Percentiles rank a stretch among this genome's conserved stretches.
Conservation (phyloP, 139 green algal genomes). For the Cymbomonas tetramitiformis region DNA sequence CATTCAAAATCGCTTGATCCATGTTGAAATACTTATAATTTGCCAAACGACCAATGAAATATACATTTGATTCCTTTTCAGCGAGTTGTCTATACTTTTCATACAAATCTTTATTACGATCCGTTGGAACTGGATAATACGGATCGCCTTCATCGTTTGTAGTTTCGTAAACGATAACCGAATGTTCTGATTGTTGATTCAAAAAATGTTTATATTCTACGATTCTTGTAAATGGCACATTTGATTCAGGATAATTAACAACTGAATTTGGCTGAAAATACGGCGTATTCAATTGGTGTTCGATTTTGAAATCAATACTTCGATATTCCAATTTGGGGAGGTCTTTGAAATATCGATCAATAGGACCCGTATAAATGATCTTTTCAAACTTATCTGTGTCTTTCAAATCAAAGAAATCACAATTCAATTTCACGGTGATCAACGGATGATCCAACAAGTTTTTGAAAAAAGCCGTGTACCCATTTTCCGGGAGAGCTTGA, state of each 20-base stretch:
- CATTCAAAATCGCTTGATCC: conserved; percentile 23
- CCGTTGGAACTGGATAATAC: conserved; percentile 22
- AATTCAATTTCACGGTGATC: conserved; percentile 5
- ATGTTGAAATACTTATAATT: conserved; percentile 28
- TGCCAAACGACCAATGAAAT: conserved; percentile 14
- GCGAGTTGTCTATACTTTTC: conserved; percentile 18
- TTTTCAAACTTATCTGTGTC: background rate
- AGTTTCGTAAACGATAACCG: conserved; percentile 13
- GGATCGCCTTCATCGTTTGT: conserved; percentile 8
- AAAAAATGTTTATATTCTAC: conserved; percentile 21
- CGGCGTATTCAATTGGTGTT: background rate
- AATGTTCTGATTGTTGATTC: conserved; percentile 8
- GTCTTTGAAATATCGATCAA: conserved; percentile 14
- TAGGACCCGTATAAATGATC: conserved; percentile 16
- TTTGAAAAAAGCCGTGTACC: conserved; percentile 21
- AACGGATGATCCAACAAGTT: conserved; percentile 12
- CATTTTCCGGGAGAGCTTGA: conserved; percentile 9
- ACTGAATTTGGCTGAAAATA: conserved; percentile 6
- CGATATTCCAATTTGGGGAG: conserved; percentile 19
- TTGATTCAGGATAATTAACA: conserved; percentile 14
- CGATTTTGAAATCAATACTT: conserved; percentile 7
- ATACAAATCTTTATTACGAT: conserved; percentile 12
- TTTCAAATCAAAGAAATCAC: conserved; percentile 10
- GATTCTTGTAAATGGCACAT: conserved; percentile 13
- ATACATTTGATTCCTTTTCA: background rate